A percentile compares a stretch with the other conserved stretches of the same genome.
These are phyloP conservation scores for Silene uniflora DNA, from an alignment of 148 eudicot species.

Conservation along the genomic window DNA sequence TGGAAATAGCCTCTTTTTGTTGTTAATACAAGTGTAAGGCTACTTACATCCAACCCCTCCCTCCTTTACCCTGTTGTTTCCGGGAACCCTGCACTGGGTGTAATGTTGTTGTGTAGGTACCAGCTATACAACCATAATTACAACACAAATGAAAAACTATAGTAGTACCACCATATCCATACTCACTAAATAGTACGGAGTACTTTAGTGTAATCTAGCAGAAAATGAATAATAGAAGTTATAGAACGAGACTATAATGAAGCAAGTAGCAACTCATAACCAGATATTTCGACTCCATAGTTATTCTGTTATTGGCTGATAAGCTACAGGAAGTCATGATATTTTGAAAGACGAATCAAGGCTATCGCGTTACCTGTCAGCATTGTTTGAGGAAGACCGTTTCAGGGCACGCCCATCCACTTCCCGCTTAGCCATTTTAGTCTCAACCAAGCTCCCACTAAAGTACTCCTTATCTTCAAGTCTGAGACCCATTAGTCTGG, in stretches of 20 bases:
- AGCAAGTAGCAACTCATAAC: background rate
- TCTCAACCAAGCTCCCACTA: slow-evolving; percentile 87
- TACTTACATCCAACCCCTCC: too few relatives aligned
- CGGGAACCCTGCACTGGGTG: background rate
- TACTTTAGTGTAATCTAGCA: background rate
- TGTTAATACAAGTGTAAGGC: too few relatives aligned
- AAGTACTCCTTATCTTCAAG: slow-evolving; percentile 90
- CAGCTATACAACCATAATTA: background rate
- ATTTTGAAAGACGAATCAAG: background rate
- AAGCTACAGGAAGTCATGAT: background rate
- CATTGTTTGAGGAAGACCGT: slow-evolving; percentile 72
- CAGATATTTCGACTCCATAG: background rate
- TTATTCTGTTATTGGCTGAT: background rate
- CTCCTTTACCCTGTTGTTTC: too few relatives aligned
- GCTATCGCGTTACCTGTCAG: slow-evolving; percentile 54
- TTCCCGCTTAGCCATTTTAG: slow-evolving; percentile 54
- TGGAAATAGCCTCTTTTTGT: background rate
- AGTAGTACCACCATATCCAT: background rate
- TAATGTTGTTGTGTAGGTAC: background rate
- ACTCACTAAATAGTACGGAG: background rate
- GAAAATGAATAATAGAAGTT: background rate
- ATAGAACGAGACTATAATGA: background rate
- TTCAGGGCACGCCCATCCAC: slow-evolving; percentile 43
- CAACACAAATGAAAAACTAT: background rate
- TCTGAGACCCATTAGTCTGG: slow-evolving; percentile 53